These are phyloP conservation scores for Fimicolochytrium jonesii DNA, from an alignment of 192 early-diverging fungal species.

Conservation along the genomic window DNA sequence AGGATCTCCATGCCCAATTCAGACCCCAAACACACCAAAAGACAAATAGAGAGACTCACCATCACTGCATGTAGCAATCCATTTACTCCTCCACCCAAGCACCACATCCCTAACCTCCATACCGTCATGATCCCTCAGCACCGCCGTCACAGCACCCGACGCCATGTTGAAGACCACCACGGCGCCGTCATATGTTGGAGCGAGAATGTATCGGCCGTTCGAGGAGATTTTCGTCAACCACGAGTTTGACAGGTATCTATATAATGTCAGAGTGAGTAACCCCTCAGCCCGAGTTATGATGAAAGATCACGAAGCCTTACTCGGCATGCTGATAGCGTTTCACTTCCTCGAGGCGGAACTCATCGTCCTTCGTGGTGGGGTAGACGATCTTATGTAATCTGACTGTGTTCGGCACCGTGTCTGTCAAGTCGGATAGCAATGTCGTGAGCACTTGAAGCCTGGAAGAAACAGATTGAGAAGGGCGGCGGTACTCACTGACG, in stretches of 20 bases:
- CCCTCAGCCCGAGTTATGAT: too few relatives aligned
- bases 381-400: conserved; percentile 83
- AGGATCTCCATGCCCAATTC: neutral
- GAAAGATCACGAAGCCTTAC: too few relatives aligned
- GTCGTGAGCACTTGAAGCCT: too few relatives aligned
- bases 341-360: conserved; percentile 74
- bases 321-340: conserved; percentile 73
- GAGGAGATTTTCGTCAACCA: conserved; percentile 88
- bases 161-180: conserved; percentile 79
- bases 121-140: conserved; percentile 81
- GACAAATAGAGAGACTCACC: conserved; percentile 31
- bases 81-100: conserved; percentile 75
- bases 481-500: conserved; percentile 64
- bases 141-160: conserved; percentile 68
- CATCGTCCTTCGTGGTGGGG: conserved; percentile 61
- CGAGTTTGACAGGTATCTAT: conserved; percentile 82
- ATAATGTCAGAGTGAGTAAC: neutral
- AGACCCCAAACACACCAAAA: neutral
- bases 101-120: conserved; percentile 91
- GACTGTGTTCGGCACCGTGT: conserved; percentile 77
- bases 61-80: conserved; percentile 83
- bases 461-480: too few relatives aligned
- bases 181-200: conserved; percentile 85
- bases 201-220: conserved; percentile 85
- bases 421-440: too few relatives aligned